Evolutionary conservation across 208 protist genomes (phyloP), one percentile per base, ranked within the genome.

Genomic region (Lotmaria passim): DNA sequence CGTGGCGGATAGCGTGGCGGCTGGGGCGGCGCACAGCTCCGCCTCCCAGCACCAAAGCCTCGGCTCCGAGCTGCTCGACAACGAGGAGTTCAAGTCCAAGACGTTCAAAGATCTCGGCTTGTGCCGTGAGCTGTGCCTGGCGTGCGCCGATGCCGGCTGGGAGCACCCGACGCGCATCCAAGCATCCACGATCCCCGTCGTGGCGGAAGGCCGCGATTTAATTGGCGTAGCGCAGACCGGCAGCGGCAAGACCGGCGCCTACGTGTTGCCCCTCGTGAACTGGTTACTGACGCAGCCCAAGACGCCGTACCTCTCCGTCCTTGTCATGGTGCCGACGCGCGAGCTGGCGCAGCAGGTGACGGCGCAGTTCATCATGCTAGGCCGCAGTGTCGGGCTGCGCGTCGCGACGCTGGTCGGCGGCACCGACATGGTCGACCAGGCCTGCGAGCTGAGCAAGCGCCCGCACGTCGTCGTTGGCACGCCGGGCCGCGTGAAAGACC

Each of bases 181-280:
- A 79, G 80, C 82, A 26, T 81, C 98, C 51, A 81, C 95, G 24
- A 98, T 99, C 48, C 98, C 98, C 31, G 78, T 94, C 17, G 91
- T 97, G 0, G 62, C 98, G 0, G 79, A 96, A 68, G 97, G 92
- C 8, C 80, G 88, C 17, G 93, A 98, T 48, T 53, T 98, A n/a
- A 99, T 99, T 65, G 99, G 98, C 39, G 84, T 99, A 23, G 98
- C 98, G 23, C 95, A 99, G 80, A 99, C 99, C 17, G 98, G 99
- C 28, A 99, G 95, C 48, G 99, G 99, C 59, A 99, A 99, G 79
- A 99, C 99, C 3, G 98, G 93, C 28, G 96, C 99, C 2, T 99
- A 99, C 75, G 97, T 95, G 12, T 86, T 99, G 46, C 99, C 99
- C 8, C 95, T 99, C n/a, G 88, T 99, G 19, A 92, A 99, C 64